phyloP scores from a whole-genome alignment of 2,329 filamentous ascomycete genomes.

The Pseudocercospora fuligena region DNA sequence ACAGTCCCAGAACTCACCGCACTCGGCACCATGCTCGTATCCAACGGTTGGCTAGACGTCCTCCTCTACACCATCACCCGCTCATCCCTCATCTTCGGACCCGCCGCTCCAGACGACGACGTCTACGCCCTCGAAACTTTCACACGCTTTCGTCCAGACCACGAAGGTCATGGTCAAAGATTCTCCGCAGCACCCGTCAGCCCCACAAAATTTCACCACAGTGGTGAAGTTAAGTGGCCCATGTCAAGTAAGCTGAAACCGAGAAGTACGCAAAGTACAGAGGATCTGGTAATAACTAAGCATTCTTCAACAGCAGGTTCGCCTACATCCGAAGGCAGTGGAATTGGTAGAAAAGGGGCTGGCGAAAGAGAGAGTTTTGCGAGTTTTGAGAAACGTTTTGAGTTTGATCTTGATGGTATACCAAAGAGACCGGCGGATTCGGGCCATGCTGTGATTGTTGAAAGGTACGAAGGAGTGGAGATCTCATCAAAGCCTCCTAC shows the following conservation, averaged over 20 bases:
- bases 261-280: not conserved
- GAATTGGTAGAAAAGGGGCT: not conserved
- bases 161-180: not conserved
- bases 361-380: not conserved
- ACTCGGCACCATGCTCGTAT: conserved; percentile 60
- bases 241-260: not conserved
- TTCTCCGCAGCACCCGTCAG: not conserved
- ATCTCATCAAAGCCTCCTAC: not conserved
- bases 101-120: conserved; percentile 14
- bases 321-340: not conserved
- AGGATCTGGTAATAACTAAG: not conserved
- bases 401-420: not conserved
- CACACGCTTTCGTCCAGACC: conserved; percentile 4
- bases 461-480: not conserved
- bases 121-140: conserved; percentile 27
- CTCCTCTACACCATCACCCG: conserved; percentile 62
- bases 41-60: conserved; percentile 62
- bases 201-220: not conserved
- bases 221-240: not conserved
- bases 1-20: conserved; percentile 52
- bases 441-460: not conserved
- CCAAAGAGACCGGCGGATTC: not conserved
- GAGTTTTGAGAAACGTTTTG: conserved; percentile 2
- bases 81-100: conserved; percentile 24
- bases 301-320: not conserved